Conservation (phyloP, 768 basidiomycete species). For the Lactarius deliciosus region DNA sequence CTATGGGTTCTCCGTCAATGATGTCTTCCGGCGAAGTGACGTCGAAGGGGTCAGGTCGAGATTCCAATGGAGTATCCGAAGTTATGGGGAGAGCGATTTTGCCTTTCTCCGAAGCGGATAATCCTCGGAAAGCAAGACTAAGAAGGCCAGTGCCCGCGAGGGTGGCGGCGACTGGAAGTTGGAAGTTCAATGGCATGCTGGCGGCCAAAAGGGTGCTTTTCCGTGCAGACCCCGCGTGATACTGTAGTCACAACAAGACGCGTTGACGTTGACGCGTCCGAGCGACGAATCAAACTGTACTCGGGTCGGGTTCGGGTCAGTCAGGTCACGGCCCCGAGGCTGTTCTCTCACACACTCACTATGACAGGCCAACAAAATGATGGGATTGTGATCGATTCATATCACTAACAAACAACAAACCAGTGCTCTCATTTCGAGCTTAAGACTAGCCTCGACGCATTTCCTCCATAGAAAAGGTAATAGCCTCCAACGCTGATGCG, state of each 20-base stretch:
- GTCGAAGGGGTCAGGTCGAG: constrained; percentile 57
- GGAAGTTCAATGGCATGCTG: constrained; percentile 55
- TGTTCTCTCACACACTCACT: not conserved
- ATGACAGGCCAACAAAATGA: no score
- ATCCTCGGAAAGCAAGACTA: constrained; percentile 47
- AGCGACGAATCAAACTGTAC: not conserved
- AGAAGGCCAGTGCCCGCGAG: constrained; percentile 45
- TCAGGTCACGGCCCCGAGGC: not conserved
- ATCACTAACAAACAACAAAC: not conserved
- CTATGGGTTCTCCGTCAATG: constrained; percentile 63
- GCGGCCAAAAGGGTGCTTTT: not conserved
- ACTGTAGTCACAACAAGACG: not conserved
- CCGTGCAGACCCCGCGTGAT: not conserved
- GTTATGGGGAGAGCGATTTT: constrained; percentile 51
- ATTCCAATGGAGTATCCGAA: constrained; percentile 32
- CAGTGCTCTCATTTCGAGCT: not conserved
- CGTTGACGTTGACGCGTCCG: not conserved
- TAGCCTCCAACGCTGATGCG: not conserved
- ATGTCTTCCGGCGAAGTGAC: constrained; percentile 72
- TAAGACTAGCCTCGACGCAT: not conserved
- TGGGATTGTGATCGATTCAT: not conserved
- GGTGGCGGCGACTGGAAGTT: constrained; percentile 52
- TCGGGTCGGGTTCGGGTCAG: no score
- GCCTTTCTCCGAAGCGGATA: constrained; percentile 45
- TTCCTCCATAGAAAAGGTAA: not conserved